Percentiles rank a stretch among this genome's conserved stretches.
phyloP scores from a whole-genome alignment of 805 yeast species.

The Candida quercuum region DNA sequence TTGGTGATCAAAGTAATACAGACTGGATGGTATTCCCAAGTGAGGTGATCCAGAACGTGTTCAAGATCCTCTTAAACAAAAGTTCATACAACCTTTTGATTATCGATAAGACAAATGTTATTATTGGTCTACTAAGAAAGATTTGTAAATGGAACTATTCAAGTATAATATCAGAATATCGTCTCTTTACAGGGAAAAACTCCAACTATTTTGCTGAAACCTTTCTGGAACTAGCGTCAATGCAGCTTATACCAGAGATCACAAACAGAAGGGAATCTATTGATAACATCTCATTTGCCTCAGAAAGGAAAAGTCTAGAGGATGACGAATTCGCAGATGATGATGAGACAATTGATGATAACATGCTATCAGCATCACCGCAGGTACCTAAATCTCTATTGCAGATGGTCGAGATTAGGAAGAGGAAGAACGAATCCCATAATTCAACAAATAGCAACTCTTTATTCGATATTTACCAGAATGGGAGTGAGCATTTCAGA shows the following conservation, averaged over 20 bases:
- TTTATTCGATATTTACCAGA: not conserved
- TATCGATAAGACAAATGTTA: constrained; percentile 74
- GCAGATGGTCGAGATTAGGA: constrained; percentile 43
- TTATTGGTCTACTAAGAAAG: constrained; percentile 76
- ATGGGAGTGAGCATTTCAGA: constrained; percentile 6
- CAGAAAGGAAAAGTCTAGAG: constrained; percentile 14
- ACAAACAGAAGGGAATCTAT: constrained; percentile 10
- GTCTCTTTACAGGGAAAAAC: constrained; percentile 68
- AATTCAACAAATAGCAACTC: not conserved
- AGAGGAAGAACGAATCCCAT: constrained; percentile 29
- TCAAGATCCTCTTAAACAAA: constrained; percentile 58
- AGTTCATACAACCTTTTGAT: constrained; percentile 63
- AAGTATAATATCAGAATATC: constrained; percentile 78
- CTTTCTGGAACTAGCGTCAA: constrained; percentile 67
- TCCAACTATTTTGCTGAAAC: constrained; percentile 78
- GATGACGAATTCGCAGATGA: constrained; percentile 13
- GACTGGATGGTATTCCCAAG: constrained; percentile 74
- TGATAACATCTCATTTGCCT: constrained; percentile 20
- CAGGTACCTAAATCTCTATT: constrained; percentile 61
- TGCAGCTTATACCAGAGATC: constrained; percentile 32
- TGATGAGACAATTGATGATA: constrained; percentile 19
- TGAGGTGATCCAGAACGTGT: constrained; percentile 55
- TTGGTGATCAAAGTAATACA: constrained; percentile 13
- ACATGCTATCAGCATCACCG: constrained; percentile 52
- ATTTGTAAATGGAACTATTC: constrained; percentile 87